Evolutionary conservation across 23 red algal genomes (phyloP).

Genomic region (Chondrus crispus): DNA sequence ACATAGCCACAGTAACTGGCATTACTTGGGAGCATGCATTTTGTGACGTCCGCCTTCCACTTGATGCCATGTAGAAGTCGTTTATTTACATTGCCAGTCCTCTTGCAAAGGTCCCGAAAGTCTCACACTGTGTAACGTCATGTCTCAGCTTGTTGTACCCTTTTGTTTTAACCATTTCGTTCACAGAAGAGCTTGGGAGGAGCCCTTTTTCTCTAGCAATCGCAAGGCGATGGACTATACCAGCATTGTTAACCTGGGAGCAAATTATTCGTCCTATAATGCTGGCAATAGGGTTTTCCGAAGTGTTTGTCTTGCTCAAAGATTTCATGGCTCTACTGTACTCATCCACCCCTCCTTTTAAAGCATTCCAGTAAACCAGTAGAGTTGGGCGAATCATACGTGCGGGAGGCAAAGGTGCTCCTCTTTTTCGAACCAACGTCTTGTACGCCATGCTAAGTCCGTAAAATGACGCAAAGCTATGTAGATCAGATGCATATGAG

Average conservation of each 20-base stretch:
- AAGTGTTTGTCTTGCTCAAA: neutral
- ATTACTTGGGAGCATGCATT: too few species aligned
- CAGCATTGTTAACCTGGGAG: constrained; percentile 1
- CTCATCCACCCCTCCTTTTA: constrained; percentile 12
- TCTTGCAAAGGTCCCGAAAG: neutral
- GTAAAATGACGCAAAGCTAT: neutral
- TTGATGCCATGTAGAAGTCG: too few species aligned
- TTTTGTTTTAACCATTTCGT: neutral
- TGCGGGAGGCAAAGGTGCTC: neutral
- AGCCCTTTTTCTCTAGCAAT: neutral
- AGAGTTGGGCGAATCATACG: neutral
- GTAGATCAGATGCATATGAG: neutral
- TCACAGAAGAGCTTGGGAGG: neutral
- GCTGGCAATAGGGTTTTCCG: constrained; percentile 18
- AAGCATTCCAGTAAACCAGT: neutral
- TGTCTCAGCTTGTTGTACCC: neutral
- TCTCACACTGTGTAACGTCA: neutral
- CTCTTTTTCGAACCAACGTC: neutral
- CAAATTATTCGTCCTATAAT: neutral
- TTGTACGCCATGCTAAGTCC: neutral
- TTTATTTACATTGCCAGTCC: neutral
- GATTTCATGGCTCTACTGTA: neutral
- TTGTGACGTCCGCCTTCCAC: too few species aligned
- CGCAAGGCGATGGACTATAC: neutral
- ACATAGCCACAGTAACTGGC: too few species aligned